Percentiles rank a stretch among this genome's conserved stretches.
phyloP scores from a whole-genome alignment of 345 rosid genomes.

The Trapa bicornis region DNA sequence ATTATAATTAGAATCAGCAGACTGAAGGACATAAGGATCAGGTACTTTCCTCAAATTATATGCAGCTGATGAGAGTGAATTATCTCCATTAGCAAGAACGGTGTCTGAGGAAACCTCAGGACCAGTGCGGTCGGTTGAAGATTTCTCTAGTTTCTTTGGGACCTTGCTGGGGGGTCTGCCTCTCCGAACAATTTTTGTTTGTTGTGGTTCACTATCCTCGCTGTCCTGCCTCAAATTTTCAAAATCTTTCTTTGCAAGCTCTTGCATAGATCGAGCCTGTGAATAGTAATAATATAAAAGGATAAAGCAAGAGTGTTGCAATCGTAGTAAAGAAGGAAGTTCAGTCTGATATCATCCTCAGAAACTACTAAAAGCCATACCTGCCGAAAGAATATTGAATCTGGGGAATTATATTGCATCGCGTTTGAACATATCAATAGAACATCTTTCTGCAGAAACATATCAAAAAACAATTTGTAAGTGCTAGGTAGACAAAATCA shows the following conservation, averaged over 20 bases:
- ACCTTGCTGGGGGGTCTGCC: constrained; percentile 58
- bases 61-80: constrained; percentile 28
- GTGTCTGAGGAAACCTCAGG: constrained; percentile 57
- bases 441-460: constrained; percentile 57
- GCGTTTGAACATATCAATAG: constrained; percentile 81
- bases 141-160: constrained; percentile 49
- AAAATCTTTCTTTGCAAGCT: constrained; percentile 83
- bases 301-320: constrained; percentile 7
- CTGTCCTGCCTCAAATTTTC: constrained; percentile 90
- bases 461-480: background rate
- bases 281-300: constrained; percentile 4
- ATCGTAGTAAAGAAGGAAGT: constrained; percentile 4
- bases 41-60: constrained; percentile 58
- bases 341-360: background rate
- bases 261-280: constrained; percentile 82
- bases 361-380: constrained; percentile 24
- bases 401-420: constrained; percentile 87
- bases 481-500: background rate
- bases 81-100: constrained; percentile 52
- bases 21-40: constrained; percentile 33
- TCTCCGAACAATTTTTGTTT: constrained; percentile 45
- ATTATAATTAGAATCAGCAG: constrained; percentile 42
- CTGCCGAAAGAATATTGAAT: constrained; percentile 83
- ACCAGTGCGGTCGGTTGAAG: constrained; percentile 39
- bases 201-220: constrained; percentile 65